Percentiles rank a stretch among this genome's conserved stretches.
Conservation (phyloP, 305 asterid genomes). For the Fraxinus dipetala region DNA sequence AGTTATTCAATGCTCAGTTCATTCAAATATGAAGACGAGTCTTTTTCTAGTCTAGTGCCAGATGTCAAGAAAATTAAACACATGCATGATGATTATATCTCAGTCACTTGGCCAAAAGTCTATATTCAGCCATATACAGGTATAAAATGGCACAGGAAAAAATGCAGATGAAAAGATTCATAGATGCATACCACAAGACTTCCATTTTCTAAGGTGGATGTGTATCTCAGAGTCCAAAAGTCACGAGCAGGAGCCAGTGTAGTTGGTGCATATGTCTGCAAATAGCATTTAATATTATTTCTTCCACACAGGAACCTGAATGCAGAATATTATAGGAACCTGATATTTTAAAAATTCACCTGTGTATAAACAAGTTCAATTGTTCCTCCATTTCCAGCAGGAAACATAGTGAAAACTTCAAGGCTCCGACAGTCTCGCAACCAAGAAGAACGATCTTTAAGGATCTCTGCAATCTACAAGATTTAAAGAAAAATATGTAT, state of each 20-base stretch:
- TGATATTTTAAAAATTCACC: slow-evolving; percentile 36
- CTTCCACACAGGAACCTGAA: background rate
- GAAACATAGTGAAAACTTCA: slow-evolving; percentile 81
- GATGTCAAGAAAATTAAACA: background rate
- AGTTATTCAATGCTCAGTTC: background rate
- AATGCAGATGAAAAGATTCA: background rate
- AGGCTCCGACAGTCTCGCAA: slow-evolving; percentile 90
- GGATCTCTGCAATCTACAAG: slow-evolving; percentile 81
- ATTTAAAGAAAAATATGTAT: background rate
- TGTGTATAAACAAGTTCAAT: slow-evolving; percentile 80
- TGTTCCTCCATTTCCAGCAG: slow-evolving; percentile 91
- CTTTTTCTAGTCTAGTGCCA: background rate
- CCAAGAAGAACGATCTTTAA: slow-evolving; percentile 90
- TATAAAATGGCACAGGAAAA: background rate
- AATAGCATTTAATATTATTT: slow-evolving; percentile 15
- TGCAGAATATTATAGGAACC: background rate
- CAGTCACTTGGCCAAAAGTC: background rate
- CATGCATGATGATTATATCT: background rate
- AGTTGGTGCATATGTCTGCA: slow-evolving; percentile 87
- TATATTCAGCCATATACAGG: background rate
- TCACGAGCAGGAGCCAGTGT: slow-evolving; percentile 92
- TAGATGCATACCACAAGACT: slow-evolving; percentile 73
- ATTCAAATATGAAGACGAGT: background rate
- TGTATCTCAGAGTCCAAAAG: slow-evolving; percentile 95
- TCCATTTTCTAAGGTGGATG: slow-evolving; percentile 75